phyloP scores from a whole-genome alignment of 163 green algal species.

The Prototheca cutis region DNA sequence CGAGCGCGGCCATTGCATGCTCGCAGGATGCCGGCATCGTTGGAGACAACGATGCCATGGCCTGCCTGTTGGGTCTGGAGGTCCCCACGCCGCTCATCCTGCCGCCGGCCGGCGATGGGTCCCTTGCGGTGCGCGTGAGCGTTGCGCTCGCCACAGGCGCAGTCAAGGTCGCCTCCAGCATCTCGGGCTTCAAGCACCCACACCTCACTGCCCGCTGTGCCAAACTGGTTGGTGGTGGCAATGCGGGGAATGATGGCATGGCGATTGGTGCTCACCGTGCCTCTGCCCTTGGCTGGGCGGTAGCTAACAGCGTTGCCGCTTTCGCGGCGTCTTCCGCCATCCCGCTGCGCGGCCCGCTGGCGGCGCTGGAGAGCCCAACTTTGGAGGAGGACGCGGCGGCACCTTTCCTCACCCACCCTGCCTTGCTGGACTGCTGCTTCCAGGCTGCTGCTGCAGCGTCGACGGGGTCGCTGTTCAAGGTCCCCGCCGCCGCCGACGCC shows the following conservation, averaged over 20 bases:
- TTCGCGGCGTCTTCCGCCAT: too few species aligned
- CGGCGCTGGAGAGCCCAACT: background rate
- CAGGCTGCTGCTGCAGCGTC: constrained; percentile 22
- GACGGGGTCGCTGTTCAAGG: constrained; percentile 14
- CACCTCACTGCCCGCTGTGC: constrained; percentile 11
- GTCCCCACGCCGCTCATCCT: background rate
- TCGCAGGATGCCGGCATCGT: background rate
- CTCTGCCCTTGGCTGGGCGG: too few species aligned
- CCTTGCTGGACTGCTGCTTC: constrained; percentile 36
- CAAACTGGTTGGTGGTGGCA: too few species aligned
- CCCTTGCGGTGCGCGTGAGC: background rate
- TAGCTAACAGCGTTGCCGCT: too few species aligned
- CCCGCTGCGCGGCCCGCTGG: background rate
- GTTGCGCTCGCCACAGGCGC: constrained; percentile 7
- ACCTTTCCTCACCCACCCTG: constrained; percentile 24
- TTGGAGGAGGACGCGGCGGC: background rate
- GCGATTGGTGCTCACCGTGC: too few species aligned
- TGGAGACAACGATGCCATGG: too few species aligned
- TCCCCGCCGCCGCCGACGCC: constrained; percentile 24
- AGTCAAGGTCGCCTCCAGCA: constrained; percentile 17
- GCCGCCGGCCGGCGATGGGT: background rate
- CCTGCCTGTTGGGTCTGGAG: background rate
- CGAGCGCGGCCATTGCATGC: constrained; percentile 9
- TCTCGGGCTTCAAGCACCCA: constrained; percentile 13
- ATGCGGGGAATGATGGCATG: too few species aligned